Evolutionary conservation across 106 monocot species (phyloP).

Genomic region (Gastrodia elata): DNA sequence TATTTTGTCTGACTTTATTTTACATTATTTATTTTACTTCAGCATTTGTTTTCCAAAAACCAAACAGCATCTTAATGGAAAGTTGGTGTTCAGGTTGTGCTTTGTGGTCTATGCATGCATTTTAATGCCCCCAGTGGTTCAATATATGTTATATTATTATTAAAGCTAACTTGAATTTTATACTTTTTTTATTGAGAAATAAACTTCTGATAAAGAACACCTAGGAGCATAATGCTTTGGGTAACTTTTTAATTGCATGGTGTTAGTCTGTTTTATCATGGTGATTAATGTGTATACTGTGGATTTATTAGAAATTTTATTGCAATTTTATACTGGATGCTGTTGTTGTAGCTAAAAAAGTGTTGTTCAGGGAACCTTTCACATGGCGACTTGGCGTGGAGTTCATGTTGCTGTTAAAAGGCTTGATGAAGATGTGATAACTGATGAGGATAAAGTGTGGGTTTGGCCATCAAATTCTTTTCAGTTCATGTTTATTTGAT

Average conservation of each 20-base stretch:
- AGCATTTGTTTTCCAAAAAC: too few relatives aligned
- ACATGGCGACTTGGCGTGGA: slow-evolving; percentile 85
- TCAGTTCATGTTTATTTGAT: slow-evolving; percentile 3
- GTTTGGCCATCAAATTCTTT: slow-evolving; percentile 33
- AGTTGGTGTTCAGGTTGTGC: background rate
- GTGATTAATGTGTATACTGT: background rate
- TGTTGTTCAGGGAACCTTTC: slow-evolving; percentile 73
- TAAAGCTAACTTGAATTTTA: background rate
- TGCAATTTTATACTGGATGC: background rate
- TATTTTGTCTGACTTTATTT: too few relatives aligned
- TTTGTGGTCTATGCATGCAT: background rate
- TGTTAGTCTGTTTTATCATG: background rate
- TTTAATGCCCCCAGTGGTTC: background rate
- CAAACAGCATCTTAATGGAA: too few relatives aligned
- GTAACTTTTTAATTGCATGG: background rate
- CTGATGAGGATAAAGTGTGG: slow-evolving; percentile 87
- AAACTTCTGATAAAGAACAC: background rate
- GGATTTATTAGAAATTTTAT: background rate
- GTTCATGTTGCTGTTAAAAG: slow-evolving; percentile 85
- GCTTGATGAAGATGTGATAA: slow-evolving; percentile 58
- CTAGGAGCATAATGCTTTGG: background rate
- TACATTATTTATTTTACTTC: too few relatives aligned
- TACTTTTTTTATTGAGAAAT: background rate
- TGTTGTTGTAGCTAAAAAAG: background rate
- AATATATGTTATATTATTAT: background rate